Evolutionary conservation across 2,329 filamentous ascomycete genomes (phyloP), one percentile per base, ranked within the genome.

Genomic region (Stemphylium beticola): DNA sequence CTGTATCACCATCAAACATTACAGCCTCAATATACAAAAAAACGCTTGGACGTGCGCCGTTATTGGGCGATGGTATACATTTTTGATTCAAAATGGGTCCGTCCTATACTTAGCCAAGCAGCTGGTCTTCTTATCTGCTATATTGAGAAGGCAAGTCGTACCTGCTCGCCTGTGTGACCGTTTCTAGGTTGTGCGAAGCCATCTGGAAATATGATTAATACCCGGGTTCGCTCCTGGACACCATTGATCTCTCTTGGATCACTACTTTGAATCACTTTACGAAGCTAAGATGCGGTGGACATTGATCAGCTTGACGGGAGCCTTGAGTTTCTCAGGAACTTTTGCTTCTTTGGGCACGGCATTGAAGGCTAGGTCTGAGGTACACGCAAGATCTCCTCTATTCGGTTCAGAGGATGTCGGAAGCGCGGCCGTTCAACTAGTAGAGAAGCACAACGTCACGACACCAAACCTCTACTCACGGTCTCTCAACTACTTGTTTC

Each of bases 271-370:
- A 20, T 17, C 11, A 24, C 29, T 3, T 14, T 15, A 20, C 31
- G 31, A 50, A 37, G 6, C 36, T 44, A 63, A 15, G 11, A 72
- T 72, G 68, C 60, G 43, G 54, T 68, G 59, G 62, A 54, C 38
- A 14, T 29, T 36, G 41, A 18, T 69, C 36, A 40, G 24, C 38
- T 18, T 66, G 4, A 52, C 54, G 34, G 59, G 53, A 52, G 61
- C 56, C 31, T 39, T 68, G 20, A 54, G 61, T 58, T 61, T 61
- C 41, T 55, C 55, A 10, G 52, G 50, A 45, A 58, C 51, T 40
- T 64, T 51, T 18, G 61, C 62, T 8, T 62, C 60, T 2, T 22
- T 39, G 8, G 51, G 56, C 39, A 31, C 37, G 15, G 32, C 56
- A 29, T n/a, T 62, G n/a, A 57, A 38, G 22, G 47, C 49, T 9